Evolutionary conservation across 495 filamentous ascomycete species (phyloP).

Genomic region (Penicillium ochrochloron): DNA sequence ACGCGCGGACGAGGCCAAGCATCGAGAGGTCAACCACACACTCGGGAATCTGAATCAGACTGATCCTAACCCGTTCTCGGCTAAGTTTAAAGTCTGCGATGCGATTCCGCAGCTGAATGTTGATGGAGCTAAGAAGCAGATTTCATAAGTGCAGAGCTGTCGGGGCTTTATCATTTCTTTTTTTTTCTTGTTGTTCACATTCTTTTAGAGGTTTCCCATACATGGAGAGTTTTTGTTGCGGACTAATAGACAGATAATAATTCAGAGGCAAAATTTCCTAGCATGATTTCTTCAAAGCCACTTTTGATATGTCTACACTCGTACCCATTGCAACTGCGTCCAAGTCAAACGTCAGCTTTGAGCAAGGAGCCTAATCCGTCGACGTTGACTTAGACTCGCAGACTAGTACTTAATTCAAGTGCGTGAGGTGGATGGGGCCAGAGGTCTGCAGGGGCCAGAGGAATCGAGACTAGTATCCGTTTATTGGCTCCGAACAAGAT

Average conservation of each 20-base stretch:
- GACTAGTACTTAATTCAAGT: too few species aligned
- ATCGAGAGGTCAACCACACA: constrained; percentile 96
- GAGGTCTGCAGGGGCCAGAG: too few species aligned
- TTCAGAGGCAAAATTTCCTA: background rate
- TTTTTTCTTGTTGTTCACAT: background rate
- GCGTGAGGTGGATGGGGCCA: too few species aligned
- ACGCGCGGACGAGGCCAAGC: constrained; percentile 91
- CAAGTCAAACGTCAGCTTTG: background rate
- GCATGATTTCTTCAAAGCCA: background rate
- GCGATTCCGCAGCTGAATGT: background rate
- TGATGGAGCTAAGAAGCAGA: background rate
- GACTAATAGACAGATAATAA: background rate
- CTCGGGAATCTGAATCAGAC: constrained; percentile 80
- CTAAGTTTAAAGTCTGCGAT: background rate
- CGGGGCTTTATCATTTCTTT: background rate
- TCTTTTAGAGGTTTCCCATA: background rate
- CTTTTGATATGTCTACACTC: background rate
- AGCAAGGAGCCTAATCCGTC: too few species aligned
- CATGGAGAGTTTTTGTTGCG: background rate
- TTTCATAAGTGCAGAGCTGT: background rate
- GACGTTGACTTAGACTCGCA: too few species aligned
- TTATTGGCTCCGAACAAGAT: too few species aligned
- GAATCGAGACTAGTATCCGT: too few species aligned
- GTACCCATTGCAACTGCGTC: background rate
- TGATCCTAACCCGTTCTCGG: constrained; percentile 76